Percentiles rank a stretch among this genome's conserved stretches.
Evolutionary conservation across 441 rosid genomes (phyloP).

Genomic region (Melastoma candidum): DNA sequence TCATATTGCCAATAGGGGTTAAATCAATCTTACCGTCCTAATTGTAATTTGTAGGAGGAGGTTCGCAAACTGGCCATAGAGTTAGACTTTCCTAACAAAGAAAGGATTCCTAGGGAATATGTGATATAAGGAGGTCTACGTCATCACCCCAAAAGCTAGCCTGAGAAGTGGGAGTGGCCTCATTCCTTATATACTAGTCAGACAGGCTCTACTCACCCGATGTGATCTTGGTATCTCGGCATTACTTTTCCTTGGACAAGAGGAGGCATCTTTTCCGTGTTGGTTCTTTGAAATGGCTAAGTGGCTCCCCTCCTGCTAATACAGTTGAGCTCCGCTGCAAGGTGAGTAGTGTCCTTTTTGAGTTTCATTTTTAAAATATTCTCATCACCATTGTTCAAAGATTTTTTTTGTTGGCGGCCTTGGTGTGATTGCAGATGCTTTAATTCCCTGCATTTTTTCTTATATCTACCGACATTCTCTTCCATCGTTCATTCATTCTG

Average conservation of each 20-base stretch:
- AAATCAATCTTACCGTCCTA: too few relatives aligned
- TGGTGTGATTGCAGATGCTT: too few relatives aligned
- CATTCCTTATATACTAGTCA: too few relatives aligned
- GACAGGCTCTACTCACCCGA: slow-evolving; percentile 16
- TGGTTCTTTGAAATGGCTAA: slow-evolving; percentile 76
- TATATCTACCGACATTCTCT: too few relatives aligned
- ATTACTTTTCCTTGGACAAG: slow-evolving; percentile 82
- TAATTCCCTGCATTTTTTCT: too few relatives aligned
- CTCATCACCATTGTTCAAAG: too few relatives aligned
- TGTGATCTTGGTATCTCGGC: slow-evolving; percentile 80
- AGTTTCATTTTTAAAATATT: not conserved
- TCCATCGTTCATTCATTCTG: too few relatives aligned
- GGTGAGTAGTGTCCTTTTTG: slow-evolving; percentile 27
- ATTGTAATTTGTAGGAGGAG: slow-evolving; percentile 41
- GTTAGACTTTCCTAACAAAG: slow-evolving; percentile 76
- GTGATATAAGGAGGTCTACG: slow-evolving; percentile 12
- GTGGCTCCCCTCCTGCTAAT: slow-evolving; percentile 35
- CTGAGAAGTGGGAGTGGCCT: too few relatives aligned
- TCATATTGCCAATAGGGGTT: too few relatives aligned
- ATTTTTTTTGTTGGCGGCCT: too few relatives aligned
- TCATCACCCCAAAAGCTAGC: too few relatives aligned
- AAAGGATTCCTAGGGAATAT: slow-evolving; percentile 94
- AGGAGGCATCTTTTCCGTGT: slow-evolving; percentile 67
- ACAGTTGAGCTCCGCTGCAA: slow-evolving; percentile 56
- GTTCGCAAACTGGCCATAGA: slow-evolving; percentile 66